These are phyloP conservation scores for Petrea volubilis DNA, from an alignment of 257 asterid species.

Conservation along the genomic window DNA sequence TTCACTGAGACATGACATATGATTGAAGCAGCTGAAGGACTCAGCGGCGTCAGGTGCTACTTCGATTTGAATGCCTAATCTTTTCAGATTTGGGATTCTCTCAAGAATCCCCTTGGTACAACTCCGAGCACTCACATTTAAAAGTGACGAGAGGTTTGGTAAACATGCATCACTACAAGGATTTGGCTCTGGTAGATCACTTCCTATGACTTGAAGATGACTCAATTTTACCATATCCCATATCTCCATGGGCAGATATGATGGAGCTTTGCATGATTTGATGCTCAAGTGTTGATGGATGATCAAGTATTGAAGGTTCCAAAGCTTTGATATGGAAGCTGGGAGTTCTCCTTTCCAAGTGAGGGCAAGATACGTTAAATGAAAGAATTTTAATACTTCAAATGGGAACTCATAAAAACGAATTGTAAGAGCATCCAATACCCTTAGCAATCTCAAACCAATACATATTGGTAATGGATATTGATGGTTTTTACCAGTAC, in stretches of 20 bases:
- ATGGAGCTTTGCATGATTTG: background rate
- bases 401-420: background rate
- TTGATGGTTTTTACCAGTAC: background rate
- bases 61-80: background rate
- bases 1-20: background rate
- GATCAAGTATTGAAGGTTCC: constrained; percentile 6
- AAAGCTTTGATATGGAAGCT: background rate
- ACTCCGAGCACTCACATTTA: background rate
- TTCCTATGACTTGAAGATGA: background rate
- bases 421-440: constrained; percentile 12
- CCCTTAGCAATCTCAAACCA: background rate
- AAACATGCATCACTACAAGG: background rate
- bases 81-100: background rate
- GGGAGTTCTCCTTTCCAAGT: background rate
- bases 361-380: constrained; percentile 14
- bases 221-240: background rate
- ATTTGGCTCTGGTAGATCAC: background rate
- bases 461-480: background rate
- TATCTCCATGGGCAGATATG: background rate
- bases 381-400: background rate
- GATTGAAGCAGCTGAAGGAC: background rate
- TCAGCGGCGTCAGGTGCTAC: background rate
- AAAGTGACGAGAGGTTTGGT: background rate
- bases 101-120: background rate
- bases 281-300: background rate